These are phyloP conservation scores for Leccinum pachyderme DNA, from an alignment of 1,284 basidiomycete genomes.

Conservation along the genomic window DNA sequence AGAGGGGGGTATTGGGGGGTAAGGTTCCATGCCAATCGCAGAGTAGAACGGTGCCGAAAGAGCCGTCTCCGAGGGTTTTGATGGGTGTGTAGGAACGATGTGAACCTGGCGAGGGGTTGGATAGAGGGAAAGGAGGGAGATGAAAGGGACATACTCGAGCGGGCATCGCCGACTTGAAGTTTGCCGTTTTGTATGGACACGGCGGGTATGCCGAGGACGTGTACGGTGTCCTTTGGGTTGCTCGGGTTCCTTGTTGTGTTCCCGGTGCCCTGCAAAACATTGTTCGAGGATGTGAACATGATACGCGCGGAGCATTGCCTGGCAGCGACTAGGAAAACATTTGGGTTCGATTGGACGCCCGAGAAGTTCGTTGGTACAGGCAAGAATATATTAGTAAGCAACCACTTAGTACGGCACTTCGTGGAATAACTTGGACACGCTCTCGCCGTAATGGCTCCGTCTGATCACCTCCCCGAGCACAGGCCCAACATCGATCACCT, in stretches of 20 bases:
- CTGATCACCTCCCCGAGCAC: slow-evolving; percentile 97
- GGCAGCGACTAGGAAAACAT: slow-evolving; percentile 32
- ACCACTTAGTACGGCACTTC: slow-evolving; percentile 72
- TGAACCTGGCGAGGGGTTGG: slow-evolving; percentile 40
- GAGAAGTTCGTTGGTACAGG: slow-evolving; percentile 13
- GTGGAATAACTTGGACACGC: slow-evolving; percentile 79
- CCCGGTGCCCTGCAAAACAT: slow-evolving; percentile 45
- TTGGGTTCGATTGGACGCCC: background rate
- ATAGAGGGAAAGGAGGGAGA: slow-evolving; percentile 7
- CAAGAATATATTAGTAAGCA: slow-evolving; percentile 21
- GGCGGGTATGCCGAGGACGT: slow-evolving; percentile 68
- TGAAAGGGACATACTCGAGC: slow-evolving; percentile 53
- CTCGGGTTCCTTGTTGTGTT: slow-evolving; percentile 12
- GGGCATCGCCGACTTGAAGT: slow-evolving; percentile 68
- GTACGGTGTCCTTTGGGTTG: slow-evolving; percentile 53
- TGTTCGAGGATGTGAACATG: slow-evolving; percentile 60
- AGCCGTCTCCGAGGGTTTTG: slow-evolving; percentile 93
- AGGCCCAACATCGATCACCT: slow-evolving; percentile 93
- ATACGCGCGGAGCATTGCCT: slow-evolving; percentile 56
- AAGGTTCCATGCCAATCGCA: slow-evolving; percentile 99
- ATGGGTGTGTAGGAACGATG: slow-evolving; percentile 65
- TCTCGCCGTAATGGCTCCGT: slow-evolving; percentile 85
- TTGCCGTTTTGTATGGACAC: slow-evolving; percentile 64
- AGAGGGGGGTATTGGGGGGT: slow-evolving; percentile 82
- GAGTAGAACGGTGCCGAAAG: slow-evolving; percentile 97